phyloP scores from a whole-genome alignment of 257 asterid genomes.

The Ballota nigra region DNA sequence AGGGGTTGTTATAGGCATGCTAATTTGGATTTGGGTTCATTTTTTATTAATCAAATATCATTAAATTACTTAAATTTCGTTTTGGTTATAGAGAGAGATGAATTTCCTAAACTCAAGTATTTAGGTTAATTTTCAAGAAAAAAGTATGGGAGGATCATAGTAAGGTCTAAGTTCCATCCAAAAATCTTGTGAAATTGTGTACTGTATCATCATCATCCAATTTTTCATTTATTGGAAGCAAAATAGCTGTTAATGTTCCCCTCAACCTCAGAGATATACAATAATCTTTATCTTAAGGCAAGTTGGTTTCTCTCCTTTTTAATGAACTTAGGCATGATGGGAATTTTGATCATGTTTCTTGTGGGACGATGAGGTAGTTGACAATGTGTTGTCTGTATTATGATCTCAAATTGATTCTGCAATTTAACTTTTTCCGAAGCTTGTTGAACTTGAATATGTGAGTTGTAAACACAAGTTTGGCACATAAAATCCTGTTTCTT shows the following conservation, averaged over 20 bases:
- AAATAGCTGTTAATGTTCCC: not conserved
- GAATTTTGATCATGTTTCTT: not conserved
- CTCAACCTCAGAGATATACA: not conserved
- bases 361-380: not conserved
- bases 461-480: not conserved
- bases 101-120: not conserved
- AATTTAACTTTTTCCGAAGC: not conserved
- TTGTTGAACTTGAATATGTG: not conserved
- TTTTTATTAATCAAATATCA: conserved; percentile 1
- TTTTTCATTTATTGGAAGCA: not conserved
- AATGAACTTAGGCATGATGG: not conserved
- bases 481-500: not conserved
- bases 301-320: not conserved
- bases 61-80: not conserved
- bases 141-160: not conserved
- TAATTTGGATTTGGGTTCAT: not conserved
- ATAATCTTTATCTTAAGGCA: not conserved
- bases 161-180: not conserved
- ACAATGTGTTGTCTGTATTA: not conserved
- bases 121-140: not conserved
- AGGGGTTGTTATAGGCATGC: conserved; percentile 5
- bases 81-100: not conserved
- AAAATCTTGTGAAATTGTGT: not conserved
- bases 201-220: not conserved
- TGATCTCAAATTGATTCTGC: conserved; percentile 1